A percentile compares a stretch with the other conserved stretches of the same genome.
phyloP scores from a whole-genome alignment of 805 yeast genomes.

The Clavispora vitiphila region DNA sequence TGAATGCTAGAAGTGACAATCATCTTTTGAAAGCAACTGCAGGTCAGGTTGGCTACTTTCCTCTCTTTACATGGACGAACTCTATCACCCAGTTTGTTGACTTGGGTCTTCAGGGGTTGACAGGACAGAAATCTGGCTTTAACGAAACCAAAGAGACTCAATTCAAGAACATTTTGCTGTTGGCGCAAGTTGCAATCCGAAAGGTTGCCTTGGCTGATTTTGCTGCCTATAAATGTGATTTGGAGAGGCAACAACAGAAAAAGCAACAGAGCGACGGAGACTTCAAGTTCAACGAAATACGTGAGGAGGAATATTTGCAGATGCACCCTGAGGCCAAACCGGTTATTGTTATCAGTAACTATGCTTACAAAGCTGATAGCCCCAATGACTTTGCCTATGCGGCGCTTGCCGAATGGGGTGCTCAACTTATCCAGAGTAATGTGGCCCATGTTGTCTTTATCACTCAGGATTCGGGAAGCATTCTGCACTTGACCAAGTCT shows the following conservation, averaged over 20 bases:
- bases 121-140: slow-evolving; percentile 91
- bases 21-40: slow-evolving; percentile 66
- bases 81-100: slow-evolving; percentile 74
- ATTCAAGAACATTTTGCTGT: slow-evolving; percentile 70
- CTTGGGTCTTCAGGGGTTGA: slow-evolving; percentile 79
- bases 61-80: slow-evolving; percentile 90
- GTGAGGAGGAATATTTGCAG: slow-evolving; percentile 75
- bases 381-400: slow-evolving; percentile 60
- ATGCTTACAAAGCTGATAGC: slow-evolving; percentile 46
- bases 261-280: slow-evolving; percentile 11
- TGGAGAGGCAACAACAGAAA: slow-evolving; percentile 15
- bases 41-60: slow-evolving; percentile 80
- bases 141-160: slow-evolving; percentile 80
- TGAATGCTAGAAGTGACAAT: slow-evolving; percentile 70
- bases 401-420: slow-evolving; percentile 85
- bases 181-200: slow-evolving; percentile 70
- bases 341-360: slow-evolving; percentile 77
- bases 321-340: slow-evolving; percentile 85
- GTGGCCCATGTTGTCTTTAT: slow-evolving; percentile 86
- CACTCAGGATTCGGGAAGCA: slow-evolving; percentile 79
- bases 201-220: slow-evolving; percentile 43
- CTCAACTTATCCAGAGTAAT: slow-evolving; percentile 67
- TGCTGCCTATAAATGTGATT: slow-evolving; percentile 21
- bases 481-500: slow-evolving; percentile 61
- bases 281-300: slow-evolving; percentile 28